Conservation (phyloP, 73 alveolate genomes). For the Paramecium primaurelia region DNA sequence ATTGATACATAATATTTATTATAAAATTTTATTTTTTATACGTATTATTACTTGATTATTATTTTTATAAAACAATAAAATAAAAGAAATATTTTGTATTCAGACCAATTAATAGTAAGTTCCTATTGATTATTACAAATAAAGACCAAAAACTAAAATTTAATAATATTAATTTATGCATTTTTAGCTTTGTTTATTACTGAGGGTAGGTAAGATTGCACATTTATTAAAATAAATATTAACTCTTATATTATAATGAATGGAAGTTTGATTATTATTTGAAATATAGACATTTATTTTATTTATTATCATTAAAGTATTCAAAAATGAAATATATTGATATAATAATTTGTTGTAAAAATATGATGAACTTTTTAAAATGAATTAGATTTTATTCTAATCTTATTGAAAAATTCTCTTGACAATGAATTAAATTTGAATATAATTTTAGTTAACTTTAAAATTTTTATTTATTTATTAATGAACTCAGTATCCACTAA, state of each 20-base stretch:
- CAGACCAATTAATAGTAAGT: neutral
- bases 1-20: neutral
- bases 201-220: neutral
- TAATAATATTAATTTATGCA: neutral
- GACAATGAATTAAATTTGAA: neutral
- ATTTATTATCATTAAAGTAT: neutral
- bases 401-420: neutral
- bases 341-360: neutral
- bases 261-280: neutral
- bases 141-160: neutral
- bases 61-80: neutral
- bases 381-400: neutral
- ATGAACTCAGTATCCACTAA: constrained; percentile 22
- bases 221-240: neutral
- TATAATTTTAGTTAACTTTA: neutral
- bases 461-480: neutral
- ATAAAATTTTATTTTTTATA: neutral
- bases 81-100: neutral
- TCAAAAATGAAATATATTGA: neutral
- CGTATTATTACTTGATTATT: neutral
- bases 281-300: neutral
- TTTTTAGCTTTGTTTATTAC: neutral
- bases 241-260: neutral
- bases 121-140: neutral
- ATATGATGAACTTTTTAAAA: neutral